phyloP scores from a whole-genome alignment of 73 alveolate species.

The Tetrahymena borealis region DNA sequence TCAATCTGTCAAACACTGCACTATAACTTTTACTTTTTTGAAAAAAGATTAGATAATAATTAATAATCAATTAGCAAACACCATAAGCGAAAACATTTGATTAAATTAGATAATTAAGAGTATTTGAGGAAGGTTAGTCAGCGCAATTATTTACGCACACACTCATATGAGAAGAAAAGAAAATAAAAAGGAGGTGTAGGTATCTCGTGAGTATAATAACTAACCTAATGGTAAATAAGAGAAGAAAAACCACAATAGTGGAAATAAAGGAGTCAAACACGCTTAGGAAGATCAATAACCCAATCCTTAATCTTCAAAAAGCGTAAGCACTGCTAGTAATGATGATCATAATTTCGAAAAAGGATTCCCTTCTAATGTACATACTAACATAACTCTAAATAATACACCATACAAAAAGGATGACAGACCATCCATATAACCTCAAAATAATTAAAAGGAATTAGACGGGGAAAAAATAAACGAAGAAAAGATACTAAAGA shows the following conservation, averaged over 20 bases:
- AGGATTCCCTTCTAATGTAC: no score
- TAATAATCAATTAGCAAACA: not conserved
- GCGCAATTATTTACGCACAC: no score
- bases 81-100: not conserved
- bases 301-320: no score
- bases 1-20: no score
- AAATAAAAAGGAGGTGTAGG: not conserved
- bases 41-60: not conserved
- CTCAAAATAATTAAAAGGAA: not conserved
- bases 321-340: no score
- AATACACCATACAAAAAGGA: not conserved
- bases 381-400: no score
- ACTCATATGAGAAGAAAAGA: not conserved
- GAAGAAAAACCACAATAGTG: not conserved
- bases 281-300: not conserved
- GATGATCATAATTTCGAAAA: no score
- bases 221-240: not conserved
- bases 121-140: no score
- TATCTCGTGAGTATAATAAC: not conserved
- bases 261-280: not conserved
- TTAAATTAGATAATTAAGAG: not conserved
- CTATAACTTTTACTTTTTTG: not conserved
- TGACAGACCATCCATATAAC: not conserved
- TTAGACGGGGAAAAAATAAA: not conserved
- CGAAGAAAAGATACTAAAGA: not conserved